Evolutionary conservation across 306 rosid genomes (phyloP), one percentile per base, ranked within the genome.

Genomic region (Psophocarpus tetragonolobus): DNA sequence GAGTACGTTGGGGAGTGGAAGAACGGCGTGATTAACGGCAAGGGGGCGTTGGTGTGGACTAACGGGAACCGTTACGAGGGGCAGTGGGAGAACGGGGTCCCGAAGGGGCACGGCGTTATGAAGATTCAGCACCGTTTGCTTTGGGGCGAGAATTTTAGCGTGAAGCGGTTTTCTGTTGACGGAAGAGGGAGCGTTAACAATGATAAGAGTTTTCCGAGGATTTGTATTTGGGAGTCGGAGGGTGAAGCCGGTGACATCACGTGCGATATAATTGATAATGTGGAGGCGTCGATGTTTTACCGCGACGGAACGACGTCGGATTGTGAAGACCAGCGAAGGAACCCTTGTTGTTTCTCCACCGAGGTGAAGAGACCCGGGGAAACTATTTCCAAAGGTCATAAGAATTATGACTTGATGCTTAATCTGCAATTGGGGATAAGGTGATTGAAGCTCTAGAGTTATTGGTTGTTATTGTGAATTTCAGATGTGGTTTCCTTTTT

Each of bases 191-290:
- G 93, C 73, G 60, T 80, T 33, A 86, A 90, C 13, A 53, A 57
- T 8, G 99, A 91, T 50, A 88, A 86, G 87, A 84, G 73, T 39
- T 96, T 96, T 27, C 99, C 99, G 0, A 88, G 99, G 90, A 96
- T 96, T 84, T 96, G 99, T 10, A 96, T 96, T 11, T 96, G 99
- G 99, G 98, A 96, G 84, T 88, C 93, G 1, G 99, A 96, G 14
- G 99, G 99, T n/a, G 99, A 93, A 62, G 98, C 96, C 1, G 97
- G 98, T 48, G 99, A 96, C 64, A 96, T 96, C 27, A 96, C 98
- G 21, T 96, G 99, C 62, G 99, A 96, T 71, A 96, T 96, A 4
- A 73, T 96, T 13, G 99, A 96, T 73, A 96, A 93, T 90, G 96
- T 91, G 81, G 98, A 96, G 73, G 99, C 99, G 0, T 96, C 99